A percentile compares a stretch with the other conserved stretches of the same genome.
Evolutionary conservation across 305 asterid genomes (phyloP).

Genomic region (Fraxinus paxiana): DNA sequence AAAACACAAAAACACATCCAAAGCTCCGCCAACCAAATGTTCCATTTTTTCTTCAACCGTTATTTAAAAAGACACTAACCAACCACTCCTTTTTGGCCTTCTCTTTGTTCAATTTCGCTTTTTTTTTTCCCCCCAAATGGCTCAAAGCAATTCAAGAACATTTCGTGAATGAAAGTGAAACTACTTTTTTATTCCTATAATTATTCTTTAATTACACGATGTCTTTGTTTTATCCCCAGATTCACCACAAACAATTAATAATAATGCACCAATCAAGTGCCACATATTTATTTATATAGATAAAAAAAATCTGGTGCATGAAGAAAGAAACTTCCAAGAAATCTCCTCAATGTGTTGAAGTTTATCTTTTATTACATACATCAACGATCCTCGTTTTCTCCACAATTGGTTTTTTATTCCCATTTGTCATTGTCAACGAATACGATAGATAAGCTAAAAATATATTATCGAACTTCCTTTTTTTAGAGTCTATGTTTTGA

Average conservation of each 20-base stretch:
- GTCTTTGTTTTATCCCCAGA: not conserved
- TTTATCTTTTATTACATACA: not conserved
- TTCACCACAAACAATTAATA: not conserved
- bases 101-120: not conserved
- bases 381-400: conserved; percentile 24
- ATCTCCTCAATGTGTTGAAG: conserved; percentile 21
- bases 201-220: not conserved
- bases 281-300: not conserved
- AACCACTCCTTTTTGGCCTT: not conserved
- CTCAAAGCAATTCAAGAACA: not conserved
- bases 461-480: not conserved
- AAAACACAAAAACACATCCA: not conserved
- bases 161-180: not conserved
- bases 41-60: not conserved
- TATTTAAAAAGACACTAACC: not conserved
- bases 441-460: not conserved
- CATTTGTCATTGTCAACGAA: not conserved
- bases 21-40: not conserved
- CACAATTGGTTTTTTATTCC: conserved; percentile 19
- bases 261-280: not conserved
- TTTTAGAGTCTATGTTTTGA: not conserved
- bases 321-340: conserved; percentile 44
- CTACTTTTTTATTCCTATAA: not conserved
- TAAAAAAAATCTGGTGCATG: conserved; percentile 18
- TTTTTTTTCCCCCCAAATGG: not conserved